A percentile compares a stretch with the other conserved stretches of the same genome.
Conservation (phyloP, 1,139 yeast genomes). For the Dujonia santamariae region DNA sequence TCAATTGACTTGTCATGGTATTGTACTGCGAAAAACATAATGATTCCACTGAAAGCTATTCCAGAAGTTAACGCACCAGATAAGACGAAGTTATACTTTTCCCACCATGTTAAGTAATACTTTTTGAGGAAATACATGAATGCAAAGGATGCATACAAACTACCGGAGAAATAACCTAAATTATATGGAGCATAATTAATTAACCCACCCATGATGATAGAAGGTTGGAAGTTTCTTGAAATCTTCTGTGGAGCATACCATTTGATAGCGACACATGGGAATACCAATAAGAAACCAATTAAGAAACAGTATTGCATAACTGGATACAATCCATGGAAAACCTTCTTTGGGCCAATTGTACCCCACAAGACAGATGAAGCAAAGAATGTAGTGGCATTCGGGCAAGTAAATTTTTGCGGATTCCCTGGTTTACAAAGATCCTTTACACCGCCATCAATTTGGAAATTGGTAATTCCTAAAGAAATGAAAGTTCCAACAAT, state of each 20-base stretch:
- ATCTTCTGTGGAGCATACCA: slow-evolving; percentile 26
- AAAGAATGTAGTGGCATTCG: slow-evolving; percentile 44
- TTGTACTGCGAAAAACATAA: slow-evolving; percentile 56
- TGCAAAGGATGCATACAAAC: slow-evolving; percentile 34
- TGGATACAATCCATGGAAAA: slow-evolving; percentile 47
- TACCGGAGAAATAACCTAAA: slow-evolving; percentile 45
- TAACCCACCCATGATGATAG: slow-evolving; percentile 40
- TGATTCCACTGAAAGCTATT: slow-evolving; percentile 47
- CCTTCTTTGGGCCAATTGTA: slow-evolving; percentile 58
- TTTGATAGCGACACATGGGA: slow-evolving; percentile 39
- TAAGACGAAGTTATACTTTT: slow-evolving; percentile 55
- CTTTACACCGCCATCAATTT: slow-evolving; percentile 30
- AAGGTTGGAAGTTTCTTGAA: slow-evolving; percentile 41
- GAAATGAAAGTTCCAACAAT: slow-evolving; percentile 41
- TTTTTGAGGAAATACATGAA: slow-evolving; percentile 49
- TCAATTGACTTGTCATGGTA: slow-evolving; percentile 32
- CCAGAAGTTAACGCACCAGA: slow-evolving; percentile 52
- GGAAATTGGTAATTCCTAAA: slow-evolving; percentile 54
- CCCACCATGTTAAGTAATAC: slow-evolving; percentile 52
- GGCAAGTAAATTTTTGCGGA: slow-evolving; percentile 47
- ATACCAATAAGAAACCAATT: slow-evolving; percentile 48
- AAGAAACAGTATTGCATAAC: slow-evolving; percentile 49
- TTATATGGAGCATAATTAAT: slow-evolving; percentile 47
- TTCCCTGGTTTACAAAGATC: slow-evolving; percentile 47
- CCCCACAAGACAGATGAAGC: slow-evolving; percentile 60